Percentiles rank a stretch among this genome's conserved stretches.
Evolutionary conservation across 2,329 filamentous ascomycete genomes (phyloP).

Genomic region (Metarhizium guizhouense): DNA sequence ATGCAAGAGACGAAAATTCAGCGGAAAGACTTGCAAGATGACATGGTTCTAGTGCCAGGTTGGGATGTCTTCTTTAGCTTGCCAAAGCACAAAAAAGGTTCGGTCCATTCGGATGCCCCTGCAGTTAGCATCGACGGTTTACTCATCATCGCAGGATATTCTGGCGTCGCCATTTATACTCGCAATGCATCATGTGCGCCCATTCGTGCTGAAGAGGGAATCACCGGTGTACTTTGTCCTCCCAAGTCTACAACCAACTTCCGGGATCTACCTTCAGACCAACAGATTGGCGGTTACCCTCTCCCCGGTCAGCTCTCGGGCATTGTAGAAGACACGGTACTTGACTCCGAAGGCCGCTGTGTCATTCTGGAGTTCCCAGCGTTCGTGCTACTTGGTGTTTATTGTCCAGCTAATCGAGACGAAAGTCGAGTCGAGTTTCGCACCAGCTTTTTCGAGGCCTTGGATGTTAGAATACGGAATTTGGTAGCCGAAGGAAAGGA

Average conservation of each 20-base stretch:
- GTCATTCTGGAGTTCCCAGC: conserved; percentile 88
- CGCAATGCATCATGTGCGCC: conserved; percentile 78
- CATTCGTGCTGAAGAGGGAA: conserved; percentile 86
- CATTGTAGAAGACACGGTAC: conserved; percentile 55
- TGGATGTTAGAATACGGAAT: conserved; percentile 81
- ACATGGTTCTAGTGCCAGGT: conserved; percentile 89
- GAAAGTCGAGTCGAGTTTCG: conserved; percentile 78
- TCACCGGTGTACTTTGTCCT: conserved; percentile 70
- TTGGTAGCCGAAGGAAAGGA: conserved; percentile 71
- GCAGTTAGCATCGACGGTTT: background rate
- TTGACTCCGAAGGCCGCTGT: conserved; percentile 89
- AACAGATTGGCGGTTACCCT: conserved; percentile 87
- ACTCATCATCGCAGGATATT: conserved; percentile 59
- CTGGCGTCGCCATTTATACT: conserved; percentile 91
- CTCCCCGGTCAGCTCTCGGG: conserved; percentile 55
- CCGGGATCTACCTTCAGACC: conserved; percentile 60
- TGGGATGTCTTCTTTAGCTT: conserved; percentile 97
- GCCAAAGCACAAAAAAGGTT: conserved; percentile 87
- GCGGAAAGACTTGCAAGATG: conserved; percentile 80
- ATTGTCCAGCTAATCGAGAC: conserved; percentile 84
- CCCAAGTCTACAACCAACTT: conserved; percentile 65
- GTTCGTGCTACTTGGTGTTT: conserved; percentile 87
- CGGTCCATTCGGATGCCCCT: conserved; percentile 8
- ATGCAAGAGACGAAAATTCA: conserved; percentile 98
- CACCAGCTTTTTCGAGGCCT: conserved; percentile 64